Percentiles rank a stretch among this genome's conserved stretches.
These are phyloP conservation scores for Neofusicoccum sp. DNA, from an alignment of 2,329 filamentous ascomycete species.

Conservation along the genomic window DNA sequence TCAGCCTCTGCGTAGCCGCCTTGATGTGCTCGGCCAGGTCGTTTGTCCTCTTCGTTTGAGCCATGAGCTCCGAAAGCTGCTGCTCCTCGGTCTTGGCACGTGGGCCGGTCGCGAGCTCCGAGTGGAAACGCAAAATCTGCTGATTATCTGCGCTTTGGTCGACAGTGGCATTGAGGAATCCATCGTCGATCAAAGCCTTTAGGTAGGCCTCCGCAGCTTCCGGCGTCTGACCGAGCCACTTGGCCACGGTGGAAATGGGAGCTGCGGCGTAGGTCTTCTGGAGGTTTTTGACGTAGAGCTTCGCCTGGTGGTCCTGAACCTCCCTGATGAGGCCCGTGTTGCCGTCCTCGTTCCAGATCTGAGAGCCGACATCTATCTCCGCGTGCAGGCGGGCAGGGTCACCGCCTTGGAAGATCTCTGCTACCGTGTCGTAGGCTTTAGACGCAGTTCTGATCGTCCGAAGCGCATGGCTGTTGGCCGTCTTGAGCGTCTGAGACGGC, in stretches of 20 bases:
- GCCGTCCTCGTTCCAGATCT: slow-evolving; percentile 67
- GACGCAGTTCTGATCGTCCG: slow-evolving; percentile 59
- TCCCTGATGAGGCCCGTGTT: slow-evolving; percentile 70
- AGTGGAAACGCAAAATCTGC: slow-evolving; percentile 55
- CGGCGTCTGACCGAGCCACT: slow-evolving; percentile 49
- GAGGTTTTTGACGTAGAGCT: slow-evolving; percentile 72
- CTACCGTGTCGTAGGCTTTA: slow-evolving; percentile 70
- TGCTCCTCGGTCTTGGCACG: slow-evolving; percentile 40
- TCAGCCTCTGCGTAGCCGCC: slow-evolving; percentile 55
- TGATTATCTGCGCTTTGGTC: slow-evolving; percentile 41
- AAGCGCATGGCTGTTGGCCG: slow-evolving; percentile 53
- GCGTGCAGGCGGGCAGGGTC: slow-evolving; percentile 59
- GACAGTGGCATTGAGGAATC: slow-evolving; percentile 52
- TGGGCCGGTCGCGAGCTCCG: slow-evolving; percentile 36
- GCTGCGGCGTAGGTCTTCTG: slow-evolving; percentile 69
- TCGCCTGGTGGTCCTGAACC: slow-evolving; percentile 68
- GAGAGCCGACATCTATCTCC: slow-evolving; percentile 60
- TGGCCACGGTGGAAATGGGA: slow-evolving; percentile 54
- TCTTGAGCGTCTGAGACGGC: slow-evolving; percentile 54
- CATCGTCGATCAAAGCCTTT: slow-evolving; percentile 51
- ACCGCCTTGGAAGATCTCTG: slow-evolving; percentile 63
- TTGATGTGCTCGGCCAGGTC: slow-evolving; percentile 52
- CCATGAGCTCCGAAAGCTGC: slow-evolving; percentile 45
- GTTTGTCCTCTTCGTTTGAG: slow-evolving; percentile 52
- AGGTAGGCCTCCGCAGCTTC: slow-evolving; percentile 55